phyloP scores from a whole-genome alignment of 192 early-diverging fungal species.

The Oehlia diaphana region DNA sequence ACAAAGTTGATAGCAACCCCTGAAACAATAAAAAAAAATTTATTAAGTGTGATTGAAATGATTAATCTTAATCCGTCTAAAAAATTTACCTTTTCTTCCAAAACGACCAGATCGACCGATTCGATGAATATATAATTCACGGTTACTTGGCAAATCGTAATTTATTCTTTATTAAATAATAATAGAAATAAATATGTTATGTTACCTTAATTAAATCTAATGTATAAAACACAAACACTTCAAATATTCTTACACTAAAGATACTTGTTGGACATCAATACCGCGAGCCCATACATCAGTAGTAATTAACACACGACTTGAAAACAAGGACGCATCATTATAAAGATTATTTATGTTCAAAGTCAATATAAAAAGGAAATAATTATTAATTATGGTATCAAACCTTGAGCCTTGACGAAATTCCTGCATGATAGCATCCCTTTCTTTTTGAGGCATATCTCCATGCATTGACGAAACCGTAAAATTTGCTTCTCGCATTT shows the following conservation, averaged over 20 bases:
- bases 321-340: conserved; percentile 10
- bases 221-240: neutral
- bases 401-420: conserved; percentile 89
- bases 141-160: conserved; percentile 94
- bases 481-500: conserved; percentile 96
- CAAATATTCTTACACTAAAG: conserved; percentile 66
- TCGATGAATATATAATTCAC: conserved; percentile 98
- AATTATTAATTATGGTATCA: conserved; percentile 21
- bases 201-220: neutral
- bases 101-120: conserved; percentile 98
- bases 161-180: conserved; percentile 54
- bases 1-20: conserved; percentile 99
- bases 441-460: conserved; percentile 98
- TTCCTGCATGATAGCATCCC: conserved; percentile 96
- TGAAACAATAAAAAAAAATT: neutral
- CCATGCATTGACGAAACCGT: conserved; percentile 99
- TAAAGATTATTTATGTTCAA: neutral
- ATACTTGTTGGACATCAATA: conserved; percentile 99
- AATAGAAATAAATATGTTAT: neutral
- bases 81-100: conserved; percentile 77
- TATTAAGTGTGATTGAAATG: neutral
- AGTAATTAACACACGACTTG: conserved; percentile 92
- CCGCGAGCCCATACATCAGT: conserved; percentile 99
- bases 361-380: neutral
- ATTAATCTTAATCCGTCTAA: neutral